Conservation (phyloP, 2,329 filamentous ascomycete genomes). For the Aspergillus piperis region DNA sequence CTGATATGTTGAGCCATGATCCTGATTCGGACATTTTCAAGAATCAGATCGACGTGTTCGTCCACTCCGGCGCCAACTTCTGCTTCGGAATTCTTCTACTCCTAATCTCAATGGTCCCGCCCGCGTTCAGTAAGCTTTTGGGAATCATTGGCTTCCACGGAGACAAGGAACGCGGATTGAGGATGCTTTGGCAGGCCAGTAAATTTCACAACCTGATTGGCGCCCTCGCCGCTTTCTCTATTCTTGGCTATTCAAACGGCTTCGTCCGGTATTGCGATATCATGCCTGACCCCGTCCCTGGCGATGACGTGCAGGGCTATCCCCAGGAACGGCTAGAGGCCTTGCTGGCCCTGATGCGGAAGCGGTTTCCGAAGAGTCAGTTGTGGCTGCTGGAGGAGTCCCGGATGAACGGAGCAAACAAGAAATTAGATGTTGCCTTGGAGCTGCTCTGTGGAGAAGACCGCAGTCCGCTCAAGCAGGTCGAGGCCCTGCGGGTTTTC, state of each 20-base stretch:
- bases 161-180: conserved; percentile 77
- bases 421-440: conserved; percentile 67
- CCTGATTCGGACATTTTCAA: conserved; percentile 66
- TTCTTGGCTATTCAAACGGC: conserved; percentile 86
- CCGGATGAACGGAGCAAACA: conserved; percentile 68
- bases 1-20: conserved; percentile 47
- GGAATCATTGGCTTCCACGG: conserved; percentile 89
- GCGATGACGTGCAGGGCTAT: conserved; percentile 64
- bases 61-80: conserved; percentile 84
- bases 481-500: conserved; percentile 81
- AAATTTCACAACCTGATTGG: conserved; percentile 86
- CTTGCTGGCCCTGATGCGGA: conserved; percentile 72
- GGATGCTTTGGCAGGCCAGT: conserved; percentile 88
- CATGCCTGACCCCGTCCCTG: conserved; percentile 56
- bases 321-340: conserved; percentile 67
- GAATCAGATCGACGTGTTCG: conserved; percentile 79
- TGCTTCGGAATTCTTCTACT: conserved; percentile 86
- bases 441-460: conserved; percentile 61
- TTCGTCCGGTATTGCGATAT: conserved; percentile 88
- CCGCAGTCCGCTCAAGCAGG: conserved; percentile 78
- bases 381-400: conserved; percentile 91
- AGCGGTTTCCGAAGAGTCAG: conserved; percentile 75
- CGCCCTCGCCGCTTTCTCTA: conserved; percentile 78
- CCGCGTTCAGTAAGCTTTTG: conserved; percentile 81
- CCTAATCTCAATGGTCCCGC: conserved; percentile 89